A percentile compares a stretch with the other conserved stretches of the same genome.
phyloP scores from a whole-genome alignment of 164 flowering plant species.

The Sextonia rubra region DNA sequence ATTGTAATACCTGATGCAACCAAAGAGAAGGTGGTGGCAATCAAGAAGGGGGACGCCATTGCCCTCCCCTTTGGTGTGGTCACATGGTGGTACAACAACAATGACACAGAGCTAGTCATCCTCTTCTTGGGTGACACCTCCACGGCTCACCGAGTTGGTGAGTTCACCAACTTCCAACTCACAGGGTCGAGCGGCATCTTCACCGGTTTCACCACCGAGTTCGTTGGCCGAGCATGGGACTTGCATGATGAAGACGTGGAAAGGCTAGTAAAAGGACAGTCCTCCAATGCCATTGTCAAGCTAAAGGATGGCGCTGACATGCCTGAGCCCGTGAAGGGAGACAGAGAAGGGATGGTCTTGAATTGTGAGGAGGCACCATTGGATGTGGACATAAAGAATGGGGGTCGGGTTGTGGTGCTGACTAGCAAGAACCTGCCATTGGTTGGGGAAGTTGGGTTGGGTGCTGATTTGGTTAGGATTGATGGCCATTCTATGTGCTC shows the following conservation, averaged over 20 bases:
- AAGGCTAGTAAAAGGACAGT: conserved; percentile 47
- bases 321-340: conserved; percentile 51
- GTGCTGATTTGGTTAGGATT: conserved; percentile 80
- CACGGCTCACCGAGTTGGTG: conserved; percentile 63
- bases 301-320: conserved; percentile 28
- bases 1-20: conserved; percentile 52
- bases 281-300: conserved; percentile 51
- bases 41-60: conserved; percentile 76
- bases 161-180: conserved; percentile 61
- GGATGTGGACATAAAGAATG: conserved; percentile 68
- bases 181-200: conserved; percentile 66
- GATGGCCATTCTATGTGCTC: conserved; percentile 78
- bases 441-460: conserved; percentile 76
- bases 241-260: conserved; percentile 42
- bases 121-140: conserved; percentile 75
- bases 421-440: conserved; percentile 70
- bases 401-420: conserved; percentile 71
- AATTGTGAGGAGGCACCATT: conserved; percentile 81
- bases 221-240: conserved; percentile 71
- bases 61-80: conserved; percentile 79
- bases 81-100: conserved; percentile 83
- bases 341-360: conserved; percentile 52
- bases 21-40: conserved; percentile 61
- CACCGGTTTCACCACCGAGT: conserved; percentile 75
- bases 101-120: conserved; percentile 58